Percentiles rank a stretch among this genome's conserved stretches.
Conservation (phyloP, 495 filamentous ascomycete species). For the Aspergillus asperescens region DNA sequence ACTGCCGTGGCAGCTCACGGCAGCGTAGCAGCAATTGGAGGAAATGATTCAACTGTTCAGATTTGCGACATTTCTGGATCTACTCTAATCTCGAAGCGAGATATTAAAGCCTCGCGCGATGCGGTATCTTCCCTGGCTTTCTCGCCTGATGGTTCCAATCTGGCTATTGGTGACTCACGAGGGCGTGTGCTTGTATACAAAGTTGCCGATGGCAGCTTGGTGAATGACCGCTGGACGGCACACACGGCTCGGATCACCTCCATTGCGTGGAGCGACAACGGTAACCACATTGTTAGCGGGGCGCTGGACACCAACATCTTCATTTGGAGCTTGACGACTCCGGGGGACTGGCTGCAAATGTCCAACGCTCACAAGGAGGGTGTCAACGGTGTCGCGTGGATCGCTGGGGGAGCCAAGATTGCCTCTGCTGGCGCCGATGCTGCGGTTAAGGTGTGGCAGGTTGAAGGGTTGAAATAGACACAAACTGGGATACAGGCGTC, state of each 20-base stretch:
- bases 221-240: constrained; percentile 74
- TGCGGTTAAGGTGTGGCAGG: constrained; percentile 82
- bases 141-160: constrained; percentile 62
- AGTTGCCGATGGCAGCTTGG: constrained; percentile 38
- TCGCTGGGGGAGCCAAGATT: constrained; percentile 61
- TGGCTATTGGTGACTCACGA: constrained; percentile 76
- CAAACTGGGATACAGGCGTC: neutral
- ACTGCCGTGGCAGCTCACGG: constrained; percentile 64
- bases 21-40: constrained; percentile 66
- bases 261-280: constrained; percentile 74
- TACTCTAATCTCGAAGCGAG: constrained; percentile 39
- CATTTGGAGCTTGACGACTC: constrained; percentile 83
- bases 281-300: constrained; percentile 75
- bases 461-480: constrained; percentile 54
- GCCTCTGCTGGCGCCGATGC: constrained; percentile 82
- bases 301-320: constrained; percentile 84
- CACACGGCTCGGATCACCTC: constrained; percentile 83
- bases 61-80: constrained; percentile 59
- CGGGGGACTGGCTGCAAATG: constrained; percentile 72
- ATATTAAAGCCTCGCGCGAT: constrained; percentile 39
- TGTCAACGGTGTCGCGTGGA: constrained; percentile 83
- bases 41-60: constrained; percentile 63
- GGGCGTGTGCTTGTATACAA: constrained; percentile 81
- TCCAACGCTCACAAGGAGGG: constrained; percentile 91
- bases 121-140: constrained; percentile 61